A percentile compares a stretch with the other conserved stretches of the same genome.
Evolutionary conservation across 1,139 yeast species (phyloP).

Genomic region (Kurtzmaniella quercitrusa): DNA sequence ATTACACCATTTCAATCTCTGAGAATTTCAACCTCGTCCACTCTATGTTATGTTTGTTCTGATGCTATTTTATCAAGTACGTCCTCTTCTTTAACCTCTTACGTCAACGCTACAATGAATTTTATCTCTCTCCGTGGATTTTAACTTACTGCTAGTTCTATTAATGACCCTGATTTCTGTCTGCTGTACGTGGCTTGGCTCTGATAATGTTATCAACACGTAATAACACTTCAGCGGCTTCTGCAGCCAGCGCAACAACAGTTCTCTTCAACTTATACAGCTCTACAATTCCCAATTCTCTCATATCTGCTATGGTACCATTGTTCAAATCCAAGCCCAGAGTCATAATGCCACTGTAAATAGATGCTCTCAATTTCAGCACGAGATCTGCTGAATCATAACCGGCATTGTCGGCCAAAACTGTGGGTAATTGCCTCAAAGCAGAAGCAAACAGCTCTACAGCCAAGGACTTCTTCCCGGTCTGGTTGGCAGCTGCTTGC

Average conservation of each 20-base stretch:
- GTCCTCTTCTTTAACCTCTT: too few relatives aligned
- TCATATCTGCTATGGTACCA: slow-evolving; percentile 89
- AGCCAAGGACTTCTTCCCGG: slow-evolving; percentile 92
- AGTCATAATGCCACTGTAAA: slow-evolving; percentile 88
- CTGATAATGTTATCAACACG: slow-evolving; percentile 95
- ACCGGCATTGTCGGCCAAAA: slow-evolving; percentile 96
- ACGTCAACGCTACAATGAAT: too few relatives aligned
- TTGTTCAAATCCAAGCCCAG: slow-evolving; percentile 84
- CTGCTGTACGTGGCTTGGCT: slow-evolving; percentile 97
- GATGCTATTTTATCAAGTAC: too few relatives aligned
- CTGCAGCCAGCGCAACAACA: slow-evolving; percentile 94
- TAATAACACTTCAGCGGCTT: slow-evolving; percentile 92
- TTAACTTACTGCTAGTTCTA: neutral
- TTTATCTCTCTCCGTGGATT: neutral
- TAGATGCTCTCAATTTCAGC: slow-evolving; percentile 85
- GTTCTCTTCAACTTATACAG: slow-evolving; percentile 88
- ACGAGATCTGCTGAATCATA: slow-evolving; percentile 91
- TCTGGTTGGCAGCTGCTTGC: slow-evolving; percentile 86
- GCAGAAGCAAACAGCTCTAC: slow-evolving; percentile 94
- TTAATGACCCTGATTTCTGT: slow-evolving; percentile 47
- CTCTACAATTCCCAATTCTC: slow-evolving; percentile 89
- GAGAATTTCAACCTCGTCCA: too few relatives aligned
- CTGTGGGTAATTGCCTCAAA: slow-evolving; percentile 89
- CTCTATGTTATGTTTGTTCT: too few relatives aligned
- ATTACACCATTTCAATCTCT: too few relatives aligned